phyloP scores from a whole-genome alignment of 768 basidiomycete species.

The Paxillus involutus region DNA sequence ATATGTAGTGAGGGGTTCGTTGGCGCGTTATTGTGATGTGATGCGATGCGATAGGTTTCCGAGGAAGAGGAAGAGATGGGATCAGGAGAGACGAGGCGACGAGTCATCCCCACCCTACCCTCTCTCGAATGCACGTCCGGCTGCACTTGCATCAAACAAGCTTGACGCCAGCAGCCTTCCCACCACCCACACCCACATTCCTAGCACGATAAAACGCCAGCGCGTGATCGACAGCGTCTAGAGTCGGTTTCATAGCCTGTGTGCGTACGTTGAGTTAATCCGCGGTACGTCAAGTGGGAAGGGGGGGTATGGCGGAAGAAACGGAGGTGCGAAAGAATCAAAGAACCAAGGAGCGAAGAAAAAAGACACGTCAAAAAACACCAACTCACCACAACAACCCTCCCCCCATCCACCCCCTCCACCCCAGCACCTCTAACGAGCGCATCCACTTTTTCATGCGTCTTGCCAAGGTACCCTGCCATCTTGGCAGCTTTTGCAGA shows the following conservation, averaged over 20 bases:
- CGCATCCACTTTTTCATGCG: slow-evolving; percentile 77
- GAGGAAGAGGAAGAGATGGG: too few species aligned
- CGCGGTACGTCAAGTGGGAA: neutral
- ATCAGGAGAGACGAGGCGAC: too few species aligned
- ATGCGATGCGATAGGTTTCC: too few species aligned
- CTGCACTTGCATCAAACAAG: slow-evolving; percentile 5
- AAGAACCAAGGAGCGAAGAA: neutral
- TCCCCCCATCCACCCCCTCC: slow-evolving; percentile 59
- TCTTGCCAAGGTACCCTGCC: slow-evolving; percentile 78
- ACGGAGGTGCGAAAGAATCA: neutral
- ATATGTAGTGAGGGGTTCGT: too few species aligned
- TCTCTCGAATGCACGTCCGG: too few species aligned
- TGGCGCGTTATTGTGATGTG: too few species aligned
- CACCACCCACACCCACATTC: slow-evolving; percentile 13
- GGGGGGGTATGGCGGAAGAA: neutral
- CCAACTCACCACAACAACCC: slow-evolving; percentile 63
- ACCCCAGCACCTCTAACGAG: slow-evolving; percentile 63
- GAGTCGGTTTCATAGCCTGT: slow-evolving; percentile 76
- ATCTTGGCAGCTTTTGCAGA: slow-evolving; percentile 83
- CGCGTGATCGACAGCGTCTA: slow-evolving; percentile 74
- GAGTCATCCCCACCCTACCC: too few species aligned
- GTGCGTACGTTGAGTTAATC: neutral
- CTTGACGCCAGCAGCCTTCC: slow-evolving; percentile 7
- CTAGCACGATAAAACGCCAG: slow-evolving; percentile 55
- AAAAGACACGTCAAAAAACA: neutral